phyloP scores from a whole-genome alignment of 1,284 basidiomycete genomes.

The Sanguinoderma infundibulare region DNA sequence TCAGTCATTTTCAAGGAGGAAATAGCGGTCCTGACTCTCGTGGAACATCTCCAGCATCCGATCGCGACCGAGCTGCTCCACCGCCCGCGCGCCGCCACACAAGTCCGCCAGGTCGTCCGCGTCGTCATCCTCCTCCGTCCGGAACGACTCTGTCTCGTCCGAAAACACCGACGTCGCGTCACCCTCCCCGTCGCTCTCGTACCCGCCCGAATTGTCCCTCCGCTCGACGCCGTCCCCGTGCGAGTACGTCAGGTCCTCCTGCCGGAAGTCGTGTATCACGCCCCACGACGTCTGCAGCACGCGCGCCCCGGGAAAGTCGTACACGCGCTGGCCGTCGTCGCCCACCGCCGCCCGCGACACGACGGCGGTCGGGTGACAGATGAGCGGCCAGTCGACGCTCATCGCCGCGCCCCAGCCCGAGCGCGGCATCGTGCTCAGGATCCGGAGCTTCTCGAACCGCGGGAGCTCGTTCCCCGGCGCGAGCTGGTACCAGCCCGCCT shows the following conservation, averaged over 20 bases:
- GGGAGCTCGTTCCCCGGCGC: not conserved
- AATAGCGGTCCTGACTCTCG: conserved; percentile 6
- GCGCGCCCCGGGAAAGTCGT: conserved; percentile 5
- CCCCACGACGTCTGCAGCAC: conserved; percentile 14
- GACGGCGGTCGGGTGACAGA: conserved; percentile 4
- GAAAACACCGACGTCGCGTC: not conserved
- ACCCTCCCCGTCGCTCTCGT: not conserved
- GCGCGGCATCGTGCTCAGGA: conserved; percentile 3
- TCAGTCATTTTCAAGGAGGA: conserved; percentile 3
- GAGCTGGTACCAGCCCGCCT: conserved; percentile 7
- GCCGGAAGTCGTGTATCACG: conserved; percentile 2
- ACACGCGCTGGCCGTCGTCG: conserved; percentile 1
- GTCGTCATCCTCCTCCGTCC: not conserved
- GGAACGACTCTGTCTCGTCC: not conserved
- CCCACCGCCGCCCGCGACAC: not conserved
- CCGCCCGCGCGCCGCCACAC: not conserved
- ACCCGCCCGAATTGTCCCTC: not conserved
- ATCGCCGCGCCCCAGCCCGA: not conserved
- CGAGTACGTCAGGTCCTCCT: conserved; percentile 2
- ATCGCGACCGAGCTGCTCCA: not conserved
- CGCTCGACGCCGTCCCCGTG: conserved; percentile 2
- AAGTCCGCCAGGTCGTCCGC: not conserved
- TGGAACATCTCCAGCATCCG: conserved; percentile 3
- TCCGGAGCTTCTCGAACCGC: not conserved
- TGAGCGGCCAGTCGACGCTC: conserved; percentile 10